Evolutionary conservation across 352 stramenopile species (phyloP).

Genomic region (Blastocystis sp.): DNA sequence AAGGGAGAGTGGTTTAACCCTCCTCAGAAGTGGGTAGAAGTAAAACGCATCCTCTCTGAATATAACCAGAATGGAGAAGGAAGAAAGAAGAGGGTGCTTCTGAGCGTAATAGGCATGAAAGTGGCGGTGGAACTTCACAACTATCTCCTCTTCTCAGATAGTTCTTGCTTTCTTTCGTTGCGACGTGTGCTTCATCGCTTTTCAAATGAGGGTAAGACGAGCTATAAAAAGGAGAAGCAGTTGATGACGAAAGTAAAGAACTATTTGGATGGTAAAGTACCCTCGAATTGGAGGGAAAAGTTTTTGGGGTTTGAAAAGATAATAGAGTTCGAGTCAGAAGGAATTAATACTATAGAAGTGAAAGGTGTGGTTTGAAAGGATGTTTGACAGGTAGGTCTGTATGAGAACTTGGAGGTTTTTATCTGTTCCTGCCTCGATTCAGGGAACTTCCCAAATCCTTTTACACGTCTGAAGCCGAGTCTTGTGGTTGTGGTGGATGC

Average conservation of each 20-base stretch:
- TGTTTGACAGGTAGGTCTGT: background rate
- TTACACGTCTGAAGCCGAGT: background rate
- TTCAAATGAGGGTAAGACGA: background rate
- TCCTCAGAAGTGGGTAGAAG: slow-evolving; percentile 11
- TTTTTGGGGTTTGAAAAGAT: background rate
- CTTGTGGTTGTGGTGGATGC: background rate
- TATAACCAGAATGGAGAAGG: background rate
- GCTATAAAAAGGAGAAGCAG: background rate
- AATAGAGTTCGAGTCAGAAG: background rate
- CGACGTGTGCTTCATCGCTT: background rate
- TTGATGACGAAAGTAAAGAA: background rate
- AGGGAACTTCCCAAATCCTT: background rate
- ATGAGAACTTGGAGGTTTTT: background rate
- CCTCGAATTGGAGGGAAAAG: background rate
- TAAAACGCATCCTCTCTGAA: background rate
- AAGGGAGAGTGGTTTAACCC: slow-evolving; percentile 1
- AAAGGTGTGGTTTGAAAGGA: background rate
- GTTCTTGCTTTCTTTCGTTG: background rate
- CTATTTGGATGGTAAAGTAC: background rate
- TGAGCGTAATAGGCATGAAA: background rate
- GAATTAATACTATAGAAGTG: background rate
- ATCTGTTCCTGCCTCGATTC: background rate
- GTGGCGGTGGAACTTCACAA: background rate
- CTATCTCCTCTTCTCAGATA: background rate
- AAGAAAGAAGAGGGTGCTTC: background rate